These are phyloP conservation scores for Carnegiea gigantea DNA, from an alignment of 179 eudicot species.

Conservation along the genomic window DNA sequence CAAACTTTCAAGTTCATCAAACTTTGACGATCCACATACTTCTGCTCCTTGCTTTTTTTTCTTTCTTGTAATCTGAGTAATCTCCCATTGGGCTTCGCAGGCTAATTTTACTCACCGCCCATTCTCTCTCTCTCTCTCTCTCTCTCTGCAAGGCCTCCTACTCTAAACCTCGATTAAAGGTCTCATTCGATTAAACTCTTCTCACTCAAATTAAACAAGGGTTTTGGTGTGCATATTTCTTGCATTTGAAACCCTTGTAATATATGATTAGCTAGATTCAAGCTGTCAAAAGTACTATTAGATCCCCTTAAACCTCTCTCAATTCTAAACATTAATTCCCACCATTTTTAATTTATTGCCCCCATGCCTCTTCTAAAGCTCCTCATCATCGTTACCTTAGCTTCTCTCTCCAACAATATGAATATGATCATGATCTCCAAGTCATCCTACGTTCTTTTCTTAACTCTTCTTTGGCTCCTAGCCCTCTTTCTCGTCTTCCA, in stretches of 20 bases:
- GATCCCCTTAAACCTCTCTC: constrained; percentile 23
- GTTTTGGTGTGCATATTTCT: constrained; percentile 13
- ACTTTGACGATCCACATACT: constrained; percentile 20
- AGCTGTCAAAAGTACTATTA: constrained; percentile 28
- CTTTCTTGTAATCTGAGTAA: constrained; percentile 16
- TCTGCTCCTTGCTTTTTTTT: not conserved
- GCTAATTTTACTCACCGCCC: not conserved
- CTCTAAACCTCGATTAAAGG: not conserved
- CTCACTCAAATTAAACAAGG: not conserved
- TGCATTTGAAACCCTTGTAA: constrained; percentile 16
- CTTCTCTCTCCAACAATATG: constrained; percentile 21
- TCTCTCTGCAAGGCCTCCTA: not conserved
- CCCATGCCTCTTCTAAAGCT: constrained; percentile 57
- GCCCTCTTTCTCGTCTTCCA: constrained; percentile 46
- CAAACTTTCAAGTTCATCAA: not conserved
- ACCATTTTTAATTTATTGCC: not conserved
- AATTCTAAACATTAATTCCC: not conserved
- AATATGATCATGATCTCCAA: constrained; percentile 20
- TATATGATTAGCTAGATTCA: constrained; percentile 13
- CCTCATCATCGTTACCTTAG: not conserved
- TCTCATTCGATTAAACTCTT: not conserved
- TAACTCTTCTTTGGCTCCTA: constrained; percentile 38
- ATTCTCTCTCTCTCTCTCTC: constrained; percentile 16
- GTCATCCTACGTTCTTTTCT: constrained; percentile 31
- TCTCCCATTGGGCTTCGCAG: not conserved